Conservation (phyloP, 805 yeast species). For the Spathaspora sp. region DNA sequence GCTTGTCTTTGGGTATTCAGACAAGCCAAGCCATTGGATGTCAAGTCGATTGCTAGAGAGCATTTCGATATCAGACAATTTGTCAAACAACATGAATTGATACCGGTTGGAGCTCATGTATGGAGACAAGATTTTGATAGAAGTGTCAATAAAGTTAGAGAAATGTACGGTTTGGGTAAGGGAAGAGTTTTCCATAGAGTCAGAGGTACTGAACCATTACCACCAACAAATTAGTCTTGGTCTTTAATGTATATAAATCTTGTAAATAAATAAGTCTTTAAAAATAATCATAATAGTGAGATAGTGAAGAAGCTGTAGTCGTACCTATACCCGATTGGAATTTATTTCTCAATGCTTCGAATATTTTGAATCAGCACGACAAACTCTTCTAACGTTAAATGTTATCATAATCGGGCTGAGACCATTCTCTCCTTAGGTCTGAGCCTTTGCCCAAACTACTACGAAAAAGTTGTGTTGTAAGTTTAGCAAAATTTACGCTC, state of each 20-base stretch:
- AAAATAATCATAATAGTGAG: background rate
- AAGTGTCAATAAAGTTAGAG: constrained; percentile 64
- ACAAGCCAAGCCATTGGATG: constrained; percentile 40
- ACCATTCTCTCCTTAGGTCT: too few relatives aligned
- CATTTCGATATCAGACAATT: constrained; percentile 73
- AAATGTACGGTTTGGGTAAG: constrained; percentile 63
- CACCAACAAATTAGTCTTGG: background rate
- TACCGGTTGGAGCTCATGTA: constrained; percentile 87
- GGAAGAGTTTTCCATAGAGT: constrained; percentile 75
- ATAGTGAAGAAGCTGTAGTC: background rate
- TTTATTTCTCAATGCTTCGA: too few relatives aligned
- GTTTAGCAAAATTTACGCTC: too few relatives aligned
- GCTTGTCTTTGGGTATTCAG: constrained; percentile 87
- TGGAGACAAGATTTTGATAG: constrained; percentile 88
- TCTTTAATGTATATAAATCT: background rate
- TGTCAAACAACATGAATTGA: constrained; percentile 49
- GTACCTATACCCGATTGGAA: background rate
- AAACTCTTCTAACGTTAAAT: too few relatives aligned
- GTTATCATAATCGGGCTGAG: too few relatives aligned
- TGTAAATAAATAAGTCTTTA: background rate
- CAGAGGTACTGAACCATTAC: constrained; percentile 34
- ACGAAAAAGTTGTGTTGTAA: too few relatives aligned
- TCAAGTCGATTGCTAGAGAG: constrained; percentile 29
- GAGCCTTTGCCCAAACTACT: too few relatives aligned
- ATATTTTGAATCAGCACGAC: too few relatives aligned